Evolutionary conservation across 139 green algal species (phyloP).

Genomic region (Tetradesmus lagerheimii): DNA sequence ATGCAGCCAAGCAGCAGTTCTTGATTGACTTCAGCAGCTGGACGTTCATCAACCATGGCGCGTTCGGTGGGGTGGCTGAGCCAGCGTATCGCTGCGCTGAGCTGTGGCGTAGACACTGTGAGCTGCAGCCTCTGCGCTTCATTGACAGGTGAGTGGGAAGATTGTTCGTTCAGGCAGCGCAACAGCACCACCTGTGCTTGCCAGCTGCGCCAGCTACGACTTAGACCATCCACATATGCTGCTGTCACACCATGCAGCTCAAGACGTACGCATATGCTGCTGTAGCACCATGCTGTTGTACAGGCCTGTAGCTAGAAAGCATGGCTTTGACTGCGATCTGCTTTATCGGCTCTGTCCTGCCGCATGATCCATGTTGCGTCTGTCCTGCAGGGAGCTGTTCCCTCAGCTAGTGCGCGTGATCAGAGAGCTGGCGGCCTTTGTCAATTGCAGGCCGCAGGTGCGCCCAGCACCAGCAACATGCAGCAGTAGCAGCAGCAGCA

Average conservation of each 20-base stretch:
- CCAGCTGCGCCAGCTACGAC: not conserved
- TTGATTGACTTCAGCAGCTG: constrained; percentile 70
- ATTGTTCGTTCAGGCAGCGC: no score
- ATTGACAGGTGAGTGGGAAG: constrained; percentile 53
- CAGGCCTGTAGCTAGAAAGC: no score
- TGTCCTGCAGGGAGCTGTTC: constrained; percentile 67
- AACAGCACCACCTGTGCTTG: no score
- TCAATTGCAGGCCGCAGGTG: constrained; percentile 50
- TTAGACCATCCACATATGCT: no score
- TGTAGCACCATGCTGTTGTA: no score
- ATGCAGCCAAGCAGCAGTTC: constrained; percentile 53
- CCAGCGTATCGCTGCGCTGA: constrained; percentile 58
- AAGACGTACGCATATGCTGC: no score
- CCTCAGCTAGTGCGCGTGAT: constrained; percentile 68
- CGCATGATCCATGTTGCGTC: no score
- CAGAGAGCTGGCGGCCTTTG: constrained; percentile 62
- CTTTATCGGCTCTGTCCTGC: no score
- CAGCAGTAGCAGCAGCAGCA: not conserved
- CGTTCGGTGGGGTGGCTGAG: constrained; percentile 68
- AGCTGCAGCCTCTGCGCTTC: constrained; percentile 74
- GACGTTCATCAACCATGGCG: constrained; percentile 79
- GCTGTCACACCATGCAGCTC: no score
- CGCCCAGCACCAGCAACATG: not conserved
- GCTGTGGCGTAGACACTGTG: constrained; percentile 71
- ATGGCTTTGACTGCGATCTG: no score